Evolutionary conservation across 129 eudicot species (phyloP), one percentile per base, ranked within the genome.

Genomic region (Helianthus tuberosus): DNA sequence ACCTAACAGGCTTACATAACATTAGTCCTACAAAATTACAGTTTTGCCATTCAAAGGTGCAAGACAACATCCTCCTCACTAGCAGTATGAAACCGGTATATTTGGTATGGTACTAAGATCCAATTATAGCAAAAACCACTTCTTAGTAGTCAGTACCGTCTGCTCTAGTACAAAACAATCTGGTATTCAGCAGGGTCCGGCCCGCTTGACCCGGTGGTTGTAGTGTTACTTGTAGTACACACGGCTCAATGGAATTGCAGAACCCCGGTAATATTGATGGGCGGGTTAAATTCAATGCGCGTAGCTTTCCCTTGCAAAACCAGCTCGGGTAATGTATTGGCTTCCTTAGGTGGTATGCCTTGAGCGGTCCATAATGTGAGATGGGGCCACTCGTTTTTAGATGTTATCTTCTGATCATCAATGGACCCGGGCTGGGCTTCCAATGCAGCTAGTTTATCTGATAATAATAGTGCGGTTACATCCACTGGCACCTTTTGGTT

Each of bases 301-400:
- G 83, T 77, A 54, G 98, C 98, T 68, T 90, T 90, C 55, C 98
- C 98, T 78, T 90, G 66, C 48, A 72, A 77, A 75, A 76, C 79
- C 63, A 90, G 71, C 1, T 90, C 77, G 0, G 96, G 97, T 72
- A 94, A 82, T 66, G 78, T 79, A 66, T 83, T 94, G 41, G 98
- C 97, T 55, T 94, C 98, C 76, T 85, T 90, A 38, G 98, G 82
- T 25, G 74, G 59, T 65, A 86, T 75, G 41, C 98, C 98, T 76
- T 79, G 66, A 66, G 85, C 97, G 4, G 96, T 90, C 98, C 98
- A 94, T 66, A 94, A 67, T 3, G 98, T 94, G 57, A 88, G 82
- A 75, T 94, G 98, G 49, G 98, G 96, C 98, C 98, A 94, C 72
- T 76, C 69, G 55, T 90, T 94, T 78, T 84, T 84, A n/a, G 89